Evolutionary conservation across 805 yeast species (phyloP), one percentile per base, ranked within the genome.

Genomic region (Yamadazyma kitorensis): DNA sequence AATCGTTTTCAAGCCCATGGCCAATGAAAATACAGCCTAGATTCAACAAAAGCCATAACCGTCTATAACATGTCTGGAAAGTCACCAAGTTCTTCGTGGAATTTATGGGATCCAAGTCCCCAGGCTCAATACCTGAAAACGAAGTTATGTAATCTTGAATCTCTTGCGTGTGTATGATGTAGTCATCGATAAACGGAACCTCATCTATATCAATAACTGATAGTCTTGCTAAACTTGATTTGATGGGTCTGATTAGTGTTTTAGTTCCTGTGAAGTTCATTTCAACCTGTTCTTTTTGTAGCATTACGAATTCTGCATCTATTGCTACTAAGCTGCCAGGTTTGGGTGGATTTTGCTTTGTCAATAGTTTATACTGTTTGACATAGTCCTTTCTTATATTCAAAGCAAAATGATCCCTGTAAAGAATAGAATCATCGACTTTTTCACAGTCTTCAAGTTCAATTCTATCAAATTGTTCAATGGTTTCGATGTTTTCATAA

Each of bases 261-360:
- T 80, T 80, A 4, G 70, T 51, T 0, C 98, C 97, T 41, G 78
- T 77, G 34, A 81, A 77, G 34, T 78, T 76, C 30, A 91, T 74
- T 51, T 89, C 97, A 27, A 78, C 74, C 41, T 82, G 78, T 45
- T 88, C 97, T 4, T 84, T 84, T 31, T 79, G 76, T 20, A 89
- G 55, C 19, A 80, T 74, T 3, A 93, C 98, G 68, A 94, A 93
- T 57, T 93, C 99, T 0, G 99, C 97, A 66, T 93, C 99, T 37
- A 93, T 82, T 0, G 98, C 98, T 13, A 91, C 80, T 24, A 88
- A 55, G 1, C 86, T 68, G 0, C 96, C 96, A 0, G 80, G 72
- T 14, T 52, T 51, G 0, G 96, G 96, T 0, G 86, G 85, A 47
- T 84, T 89, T 29, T 72, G 69, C 21, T 61, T 61, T 0, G 87